phyloP scores from a whole-genome alignment of 2,329 filamentous ascomycete genomes.

The Oidium heveae region DNA sequence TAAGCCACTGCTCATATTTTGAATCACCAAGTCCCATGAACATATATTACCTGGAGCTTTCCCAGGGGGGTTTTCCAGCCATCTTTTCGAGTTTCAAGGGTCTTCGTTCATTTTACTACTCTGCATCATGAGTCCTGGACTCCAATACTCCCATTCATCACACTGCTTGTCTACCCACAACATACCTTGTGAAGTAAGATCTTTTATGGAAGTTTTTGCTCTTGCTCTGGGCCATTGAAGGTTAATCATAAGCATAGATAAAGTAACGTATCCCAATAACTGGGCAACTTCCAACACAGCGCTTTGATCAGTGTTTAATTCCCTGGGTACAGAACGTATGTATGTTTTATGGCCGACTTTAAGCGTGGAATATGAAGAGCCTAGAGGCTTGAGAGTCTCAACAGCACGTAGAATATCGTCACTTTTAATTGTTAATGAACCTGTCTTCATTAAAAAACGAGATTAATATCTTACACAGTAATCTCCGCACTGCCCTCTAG shows the following conservation, averaged over 20 bases:
- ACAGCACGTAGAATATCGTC: conserved; percentile 85
- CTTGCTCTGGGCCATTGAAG: conserved; percentile 63
- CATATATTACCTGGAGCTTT: too few relatives aligned
- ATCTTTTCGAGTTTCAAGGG: too few relatives aligned
- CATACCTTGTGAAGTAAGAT: conserved; percentile 67
- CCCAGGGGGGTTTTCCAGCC: too few relatives aligned
- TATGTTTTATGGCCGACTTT: conserved; percentile 64
- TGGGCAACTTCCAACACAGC: conserved; percentile 80
- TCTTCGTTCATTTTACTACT: conserved; percentile 3
- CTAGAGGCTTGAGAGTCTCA: conserved; percentile 62
- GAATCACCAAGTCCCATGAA: too few relatives aligned
- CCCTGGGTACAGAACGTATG: conserved; percentile 80
- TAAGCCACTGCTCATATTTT: too few relatives aligned
- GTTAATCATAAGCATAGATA: conserved; percentile 73
- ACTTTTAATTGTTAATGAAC: conserved; percentile 16
- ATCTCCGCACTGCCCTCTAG: conserved; percentile 55
- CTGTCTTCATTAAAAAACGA: background rate
- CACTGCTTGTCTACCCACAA: conserved; percentile 83
- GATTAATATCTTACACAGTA: conserved; percentile 32
- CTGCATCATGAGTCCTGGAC: conserved; percentile 40
- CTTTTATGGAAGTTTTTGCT: conserved; percentile 73
- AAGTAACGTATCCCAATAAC: conserved; percentile 67
- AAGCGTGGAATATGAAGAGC: conserved; percentile 66
- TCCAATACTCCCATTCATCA: conserved; percentile 85
- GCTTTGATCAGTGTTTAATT: conserved; percentile 83